Conservation (phyloP, 164 flowering plant species). For the Tetracentron sinense region DNA sequence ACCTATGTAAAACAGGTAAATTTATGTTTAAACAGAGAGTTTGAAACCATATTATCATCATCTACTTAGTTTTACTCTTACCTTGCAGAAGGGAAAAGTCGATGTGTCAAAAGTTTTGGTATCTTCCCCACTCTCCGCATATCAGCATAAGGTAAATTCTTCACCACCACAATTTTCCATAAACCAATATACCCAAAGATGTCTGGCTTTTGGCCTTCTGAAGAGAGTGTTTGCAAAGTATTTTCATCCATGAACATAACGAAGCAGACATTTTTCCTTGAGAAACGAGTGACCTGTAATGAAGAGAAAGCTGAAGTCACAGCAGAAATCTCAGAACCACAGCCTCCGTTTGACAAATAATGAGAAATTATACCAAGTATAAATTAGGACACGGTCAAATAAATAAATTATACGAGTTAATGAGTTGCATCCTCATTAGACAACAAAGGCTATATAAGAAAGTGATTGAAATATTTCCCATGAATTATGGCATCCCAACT, state of each 20-base stretch:
- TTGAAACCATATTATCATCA: not conserved
- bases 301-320: slow-evolving; percentile 3
- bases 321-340: not conserved
- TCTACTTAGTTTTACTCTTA: slow-evolving; percentile 24
- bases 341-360: not conserved
- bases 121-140: slow-evolving; percentile 97
- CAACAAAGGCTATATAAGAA: too few relatives aligned
- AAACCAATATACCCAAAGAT: slow-evolving; percentile 73
- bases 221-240: slow-evolving; percentile 66
- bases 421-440: too few relatives aligned
- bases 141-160: slow-evolving; percentile 80
- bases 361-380: not conserved
- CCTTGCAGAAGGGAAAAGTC: slow-evolving; percentile 97
- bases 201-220: slow-evolving; percentile 77
- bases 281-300: slow-evolving; percentile 71
- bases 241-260: slow-evolving; percentile 88
- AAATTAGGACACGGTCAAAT: too few relatives aligned
- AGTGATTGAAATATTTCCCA: too few relatives aligned
- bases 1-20: too few relatives aligned
- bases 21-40: not conserved
- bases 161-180: slow-evolving; percentile 91
- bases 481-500: too few relatives aligned
- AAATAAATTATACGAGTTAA: too few relatives aligned
- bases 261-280: slow-evolving; percentile 95
- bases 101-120: slow-evolving; percentile 86